Base-by-base conservation (phyloP, 768 basidiomycete species). In the Boletus subparvulus region DNA sequence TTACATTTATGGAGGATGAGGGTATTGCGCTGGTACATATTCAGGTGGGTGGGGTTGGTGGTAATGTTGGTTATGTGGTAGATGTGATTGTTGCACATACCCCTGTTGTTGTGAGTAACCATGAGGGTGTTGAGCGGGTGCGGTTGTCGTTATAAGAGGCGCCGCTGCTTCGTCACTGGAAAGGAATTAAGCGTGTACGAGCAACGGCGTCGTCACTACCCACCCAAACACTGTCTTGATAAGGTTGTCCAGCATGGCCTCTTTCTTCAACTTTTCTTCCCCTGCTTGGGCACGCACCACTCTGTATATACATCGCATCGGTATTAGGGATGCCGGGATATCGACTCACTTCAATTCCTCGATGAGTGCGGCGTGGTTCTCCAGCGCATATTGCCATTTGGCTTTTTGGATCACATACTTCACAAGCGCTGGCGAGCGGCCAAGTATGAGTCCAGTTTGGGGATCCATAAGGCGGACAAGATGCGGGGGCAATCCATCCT, bases 351-450 rank as follows among this genome's bases (percentile, higher is more conserved):
- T 78, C 59, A 92, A 73, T 68, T 94, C 88, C 60, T 85, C 82
- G 32, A 81, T 72, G 39, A 94, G 74, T 33, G 76, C 74, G 33
- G 83, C 83, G 58, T 91, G 85, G 64, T 90, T 84, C 55, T 87
- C 80, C 32, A 86, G 59, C 14, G 83, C 85, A 65, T 86, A 88
- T 48, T 75, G 76, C 68, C 87, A 80, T 65, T 92, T 93, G 7
- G 94, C 92, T 66, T 94, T 72, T 37, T 73, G 58, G 74, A 79
- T 60, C 74, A 84, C 77, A 69, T 94, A 95, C 77, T 84, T 85
- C 36, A 85, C 83, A 76, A 87, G 83, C 32, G 78, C 74, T 0
- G 83, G 86, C n/a, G 84, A 74, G n/a, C 87, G 81, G 1, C 88
- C 90, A 63, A 83, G 69, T 5, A 91, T 81, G n/a, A 83, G 72